Base-by-base conservation (phyloP, 208 protist species). In the Leishmania turanica region DNA sequence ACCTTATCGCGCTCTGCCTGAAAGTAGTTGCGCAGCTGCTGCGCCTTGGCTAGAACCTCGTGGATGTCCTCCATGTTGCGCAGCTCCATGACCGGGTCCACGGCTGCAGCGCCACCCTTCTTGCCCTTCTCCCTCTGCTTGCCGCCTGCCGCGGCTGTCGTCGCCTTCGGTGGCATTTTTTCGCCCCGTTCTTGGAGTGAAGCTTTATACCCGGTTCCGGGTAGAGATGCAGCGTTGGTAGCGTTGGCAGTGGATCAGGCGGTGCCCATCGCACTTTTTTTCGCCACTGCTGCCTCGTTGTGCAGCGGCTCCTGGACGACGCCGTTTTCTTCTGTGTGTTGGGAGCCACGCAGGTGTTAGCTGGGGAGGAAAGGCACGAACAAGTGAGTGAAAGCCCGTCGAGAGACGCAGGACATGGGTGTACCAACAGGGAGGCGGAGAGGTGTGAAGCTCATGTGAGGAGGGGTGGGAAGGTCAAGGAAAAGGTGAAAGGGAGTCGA, bases 1-100 rank as follows among this genome's bases (percentile, higher is more conserved):
- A 99, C 95, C 83, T 99, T 98, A 85, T 99, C 98, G 34, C 98
- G 93, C 84, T 99, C 98, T 24, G 98, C 86, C 90, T 99, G 98
- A 83, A 98, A 99, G 86, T 99, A 99, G 88, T 99, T 99, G 69
- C 98, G 96, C 81, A 98, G 88, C 85, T 97, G 85, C 86, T 98
- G 86, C 68, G 96, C 96, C 78, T 97, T 93, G 40, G 94, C 87
- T 45, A 99, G 88, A 64, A 93, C 88, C 31, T 90, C 90, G 81
- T 95, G 90, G 21, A 99, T 87, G 40, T 91, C 87, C 21, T 86
- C 83, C 87, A 91, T 89, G 69, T 81, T 86, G 62, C 65, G 78
- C 40, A 94, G 47, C 64, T 91, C 88, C 47, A 82, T 77, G 53
- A 90, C 75, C 34, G 90, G 86, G 81, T 91, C 81, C 2, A 53